Evolutionary conservation across 1,139 yeast genomes (phyloP).

Genomic region (Blastobotrys illinoisensis): DNA sequence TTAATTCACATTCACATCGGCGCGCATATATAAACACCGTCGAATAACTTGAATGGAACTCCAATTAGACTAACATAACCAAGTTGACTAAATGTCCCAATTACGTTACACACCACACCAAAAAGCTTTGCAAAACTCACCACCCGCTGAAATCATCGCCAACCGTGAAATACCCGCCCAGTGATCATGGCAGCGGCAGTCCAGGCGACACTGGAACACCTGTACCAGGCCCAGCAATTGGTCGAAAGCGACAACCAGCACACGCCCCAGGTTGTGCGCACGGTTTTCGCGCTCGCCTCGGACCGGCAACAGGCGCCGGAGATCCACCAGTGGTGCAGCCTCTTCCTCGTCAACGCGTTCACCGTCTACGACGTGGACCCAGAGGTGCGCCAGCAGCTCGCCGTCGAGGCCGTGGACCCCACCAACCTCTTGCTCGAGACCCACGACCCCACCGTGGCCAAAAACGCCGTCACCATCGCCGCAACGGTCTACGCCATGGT

Average conservation of each 20-base stretch:
- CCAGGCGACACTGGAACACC: conserved; percentile 25
- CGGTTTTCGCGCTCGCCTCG: conserved; percentile 34
- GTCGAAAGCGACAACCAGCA: conserved; percentile 34
- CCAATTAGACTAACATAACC: no score
- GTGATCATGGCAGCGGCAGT: neutral
- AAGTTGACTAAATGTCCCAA: neutral
- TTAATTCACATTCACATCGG: no score
- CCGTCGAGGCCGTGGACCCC: conserved; percentile 31
- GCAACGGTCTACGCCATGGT: conserved; percentile 33
- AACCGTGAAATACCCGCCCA: neutral
- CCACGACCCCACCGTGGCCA: conserved; percentile 26
- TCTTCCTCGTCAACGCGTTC: conserved; percentile 37
- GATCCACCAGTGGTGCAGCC: conserved; percentile 37
- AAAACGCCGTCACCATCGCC: conserved; percentile 30
- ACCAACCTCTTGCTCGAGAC: conserved; percentile 27
- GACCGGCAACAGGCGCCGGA: conserved; percentile 12
- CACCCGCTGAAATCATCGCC: neutral
- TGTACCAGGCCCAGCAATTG: conserved; percentile 33
- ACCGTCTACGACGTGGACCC: conserved; percentile 27
- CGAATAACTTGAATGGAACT: no score
- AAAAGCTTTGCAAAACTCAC: neutral
- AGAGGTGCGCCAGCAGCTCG: conserved; percentile 26
- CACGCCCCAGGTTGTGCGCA: conserved; percentile 34
- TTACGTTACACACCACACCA: neutral
- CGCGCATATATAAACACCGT: no score